Evolutionary conservation across 768 basidiomycete species (phyloP).

Genomic region (Lactarius deliciosus): DNA sequence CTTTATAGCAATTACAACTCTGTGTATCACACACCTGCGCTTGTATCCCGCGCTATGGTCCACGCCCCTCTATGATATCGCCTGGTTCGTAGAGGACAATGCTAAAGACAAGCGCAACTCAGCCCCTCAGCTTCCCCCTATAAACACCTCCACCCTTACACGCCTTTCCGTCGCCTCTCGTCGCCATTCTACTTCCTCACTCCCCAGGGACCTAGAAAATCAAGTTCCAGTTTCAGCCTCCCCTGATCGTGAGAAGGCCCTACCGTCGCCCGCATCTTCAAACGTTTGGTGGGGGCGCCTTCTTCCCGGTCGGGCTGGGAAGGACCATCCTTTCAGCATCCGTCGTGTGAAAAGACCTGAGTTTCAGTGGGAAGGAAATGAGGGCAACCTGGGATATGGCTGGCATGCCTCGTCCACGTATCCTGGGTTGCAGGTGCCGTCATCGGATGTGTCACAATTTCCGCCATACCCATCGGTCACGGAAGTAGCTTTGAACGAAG

Average conservation of each 20-base stretch:
- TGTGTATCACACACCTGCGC: constrained; percentile 46
- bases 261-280: constrained; percentile 6
- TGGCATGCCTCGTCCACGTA: neutral
- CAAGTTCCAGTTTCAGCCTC: neutral
- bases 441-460: constrained; percentile 4
- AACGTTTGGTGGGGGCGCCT: constrained; percentile 21
- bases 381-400: neutral
- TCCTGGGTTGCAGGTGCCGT: neutral
- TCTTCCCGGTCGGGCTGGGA: constrained; percentile 21
- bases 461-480: constrained; percentile 38
- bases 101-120: constrained; percentile 6
- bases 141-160: constrained; percentile 19
- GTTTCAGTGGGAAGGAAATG: constrained; percentile 10
- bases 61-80: constrained; percentile 49
- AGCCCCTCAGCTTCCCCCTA: constrained; percentile 25
- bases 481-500: constrained; percentile 44
- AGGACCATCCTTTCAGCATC: constrained; percentile 22
- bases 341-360: constrained; percentile 16
- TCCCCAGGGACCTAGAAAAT: constrained; percentile 22
- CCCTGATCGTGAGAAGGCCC: constrained; percentile 13
- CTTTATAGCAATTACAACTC: constrained; percentile 52
- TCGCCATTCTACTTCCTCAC: constrained; percentile 23
- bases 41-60: constrained; percentile 52
- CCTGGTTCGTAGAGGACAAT: constrained; percentile 50
- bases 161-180: constrained; percentile 29